Base-by-base conservation (phyloP, 163 green algal genomes). In the Scenedesmus sp. region DNA sequence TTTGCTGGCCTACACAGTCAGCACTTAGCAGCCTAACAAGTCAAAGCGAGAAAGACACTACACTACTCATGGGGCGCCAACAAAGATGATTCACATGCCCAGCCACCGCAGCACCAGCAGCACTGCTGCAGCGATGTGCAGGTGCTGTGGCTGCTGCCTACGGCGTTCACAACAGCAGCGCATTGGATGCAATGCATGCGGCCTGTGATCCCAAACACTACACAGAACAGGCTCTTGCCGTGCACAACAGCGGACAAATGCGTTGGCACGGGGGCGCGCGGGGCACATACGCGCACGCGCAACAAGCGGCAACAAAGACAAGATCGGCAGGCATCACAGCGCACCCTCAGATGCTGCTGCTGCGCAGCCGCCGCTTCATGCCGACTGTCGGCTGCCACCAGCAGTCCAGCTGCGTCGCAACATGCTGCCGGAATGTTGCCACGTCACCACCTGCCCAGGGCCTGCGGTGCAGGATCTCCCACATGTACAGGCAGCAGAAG, bases 401-500 rank as follows among this genome's bases (percentile, higher is more conserved):
- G 70, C 70, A 79, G 70, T 79, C 70, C 70, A 79, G 70, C 23
- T 79, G 70, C 70, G 70, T 79, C 12, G 3, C 70, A 3, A 79
- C 23, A 79, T 79, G 70, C 70, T 79, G 70, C 70, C 70, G 46
- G 70, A 79, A 79, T 4, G 70, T 79, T 79, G 70, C 70, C 18
- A 79, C 70, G 13, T 52, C 70, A 52, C 70, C 70, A 5, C 70
- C 70, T 52, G 70, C 20, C 70, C 70, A 79, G 23, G 70, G 70
- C 23, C 70, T 79, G 23, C 70, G 70, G 23, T 79, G 20, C 70
- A 79, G 70, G 70, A 79, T 79, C 3, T 79, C 70, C 70, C 70
- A 79, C 70, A 79, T 79, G 70, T 79, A 79, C 70, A 79, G 70
- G 70, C 70, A 79, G 70, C 70, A 79, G 70, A 79, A 79, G 6